These are phyloP conservation scores for Crithidia sp. DNA, from an alignment of 208 protist genomes.

Conservation along the genomic window DNA sequence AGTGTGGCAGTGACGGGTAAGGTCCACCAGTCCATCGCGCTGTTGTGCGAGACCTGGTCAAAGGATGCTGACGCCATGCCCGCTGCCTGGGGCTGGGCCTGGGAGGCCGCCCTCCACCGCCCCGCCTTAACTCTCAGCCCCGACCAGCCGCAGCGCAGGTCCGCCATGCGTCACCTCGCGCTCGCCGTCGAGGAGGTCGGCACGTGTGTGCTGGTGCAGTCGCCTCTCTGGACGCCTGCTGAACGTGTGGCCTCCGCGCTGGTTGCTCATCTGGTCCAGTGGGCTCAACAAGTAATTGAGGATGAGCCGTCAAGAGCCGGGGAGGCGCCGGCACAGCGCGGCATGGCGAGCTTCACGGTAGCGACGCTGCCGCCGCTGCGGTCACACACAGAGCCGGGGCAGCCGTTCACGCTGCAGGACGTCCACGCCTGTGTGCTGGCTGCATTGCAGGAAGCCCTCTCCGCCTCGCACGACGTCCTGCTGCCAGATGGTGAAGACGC, in stretches of 20 bases:
- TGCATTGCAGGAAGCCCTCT: neutral
- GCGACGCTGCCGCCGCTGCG: neutral
- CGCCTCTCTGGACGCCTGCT: neutral
- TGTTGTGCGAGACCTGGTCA: slow-evolving; percentile 8
- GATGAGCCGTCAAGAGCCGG: too few species aligned
- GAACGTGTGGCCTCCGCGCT: neutral
- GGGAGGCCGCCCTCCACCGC: slow-evolving; percentile 1
- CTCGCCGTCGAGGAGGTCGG: neutral
- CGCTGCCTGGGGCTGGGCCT: slow-evolving; percentile 13
- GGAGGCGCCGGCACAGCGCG: too few species aligned
- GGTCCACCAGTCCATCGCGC: too few species aligned
- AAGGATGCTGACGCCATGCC: neutral
- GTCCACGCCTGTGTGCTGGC: slow-evolving; percentile 3
- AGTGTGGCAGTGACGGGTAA: too few species aligned
- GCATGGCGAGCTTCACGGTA: too few species aligned
- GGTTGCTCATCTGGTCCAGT: neutral
- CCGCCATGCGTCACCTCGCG: neutral
- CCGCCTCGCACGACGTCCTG: too few species aligned
- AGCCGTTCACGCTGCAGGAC: neutral
- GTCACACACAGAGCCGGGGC: neutral
- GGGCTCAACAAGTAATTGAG: neutral
- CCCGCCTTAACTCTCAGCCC: neutral
- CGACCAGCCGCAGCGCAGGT: too few species aligned
- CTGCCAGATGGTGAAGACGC: neutral
- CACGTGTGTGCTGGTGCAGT: neutral